A percentile compares a stretch with the other conserved stretches of the same genome.
Conservation (phyloP, 495 filamentous ascomycete species). For the Tuber umbilicatum region DNA sequence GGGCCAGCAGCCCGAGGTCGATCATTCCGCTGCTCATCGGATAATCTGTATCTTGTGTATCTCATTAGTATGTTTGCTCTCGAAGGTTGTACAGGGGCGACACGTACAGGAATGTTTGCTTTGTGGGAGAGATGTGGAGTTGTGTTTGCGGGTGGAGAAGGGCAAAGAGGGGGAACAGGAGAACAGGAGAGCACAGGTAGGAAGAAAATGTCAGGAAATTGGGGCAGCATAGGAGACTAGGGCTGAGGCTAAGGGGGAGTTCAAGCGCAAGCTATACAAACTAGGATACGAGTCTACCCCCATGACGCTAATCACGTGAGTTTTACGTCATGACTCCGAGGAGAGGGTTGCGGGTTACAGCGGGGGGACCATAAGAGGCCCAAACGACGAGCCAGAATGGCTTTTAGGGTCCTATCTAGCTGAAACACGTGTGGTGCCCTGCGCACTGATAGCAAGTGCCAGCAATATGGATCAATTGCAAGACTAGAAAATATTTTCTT, state of each 20-base stretch:
- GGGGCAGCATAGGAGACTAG: neutral
- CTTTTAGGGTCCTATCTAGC: neutral
- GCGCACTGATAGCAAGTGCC: neutral
- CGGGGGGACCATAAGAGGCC: neutral
- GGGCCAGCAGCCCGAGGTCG: neutral
- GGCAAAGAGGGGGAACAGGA: neutral
- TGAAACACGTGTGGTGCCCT: neutral
- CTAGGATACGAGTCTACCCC: neutral
- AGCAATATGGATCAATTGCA: neutral
- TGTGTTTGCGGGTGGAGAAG: neutral
- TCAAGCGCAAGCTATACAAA: neutral
- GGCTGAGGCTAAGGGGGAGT: neutral
- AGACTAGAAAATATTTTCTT: no score
- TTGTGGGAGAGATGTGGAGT: neutral
- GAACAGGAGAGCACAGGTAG: neutral
- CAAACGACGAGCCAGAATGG: neutral
- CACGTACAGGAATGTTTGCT: constrained; percentile 1
- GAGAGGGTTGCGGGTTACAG: neutral
- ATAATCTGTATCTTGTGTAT: neutral
- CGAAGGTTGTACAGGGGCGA: neutral
- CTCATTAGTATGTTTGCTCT: neutral
- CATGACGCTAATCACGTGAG: neutral
- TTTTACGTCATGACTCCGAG: constrained; percentile 4
- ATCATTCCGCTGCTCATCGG: neutral
- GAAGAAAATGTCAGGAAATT: neutral